Conservation (phyloP, 164 flowering plant species). For the Paratinospora sagittata region DNA sequence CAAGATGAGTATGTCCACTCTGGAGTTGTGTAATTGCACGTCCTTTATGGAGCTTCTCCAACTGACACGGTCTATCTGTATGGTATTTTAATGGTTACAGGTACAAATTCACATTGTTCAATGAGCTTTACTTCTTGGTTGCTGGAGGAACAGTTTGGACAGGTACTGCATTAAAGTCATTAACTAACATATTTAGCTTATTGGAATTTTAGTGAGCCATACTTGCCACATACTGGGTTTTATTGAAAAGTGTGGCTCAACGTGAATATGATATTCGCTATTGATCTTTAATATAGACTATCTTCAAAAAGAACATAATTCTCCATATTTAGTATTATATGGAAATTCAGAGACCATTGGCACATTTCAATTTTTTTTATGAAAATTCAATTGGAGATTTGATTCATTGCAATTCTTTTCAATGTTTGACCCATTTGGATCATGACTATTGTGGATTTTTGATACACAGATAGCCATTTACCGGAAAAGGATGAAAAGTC, state of each 20-base stretch:
- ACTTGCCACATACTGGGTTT: neutral
- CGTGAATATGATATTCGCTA: neutral
- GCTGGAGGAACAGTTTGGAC: slow-evolving; percentile 99
- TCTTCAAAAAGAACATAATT: neutral
- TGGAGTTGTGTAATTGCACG: neutral
- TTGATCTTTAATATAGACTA: neutral
- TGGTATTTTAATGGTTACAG: slow-evolving; percentile 37
- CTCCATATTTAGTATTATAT: neutral
- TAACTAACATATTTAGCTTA: slow-evolving; percentile 5
- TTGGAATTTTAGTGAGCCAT: neutral
- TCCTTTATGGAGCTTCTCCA: neutral
- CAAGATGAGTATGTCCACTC: neutral
- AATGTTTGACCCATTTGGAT: neutral
- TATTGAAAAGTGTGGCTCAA: neutral
- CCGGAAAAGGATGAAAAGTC: slow-evolving; percentile 22
- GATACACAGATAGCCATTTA: slow-evolving; percentile 57
- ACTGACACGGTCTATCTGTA: neutral
- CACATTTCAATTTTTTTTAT: neutral
- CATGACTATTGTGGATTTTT: neutral
- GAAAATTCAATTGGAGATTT: neutral
- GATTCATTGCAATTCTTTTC: slow-evolving; percentile 3
- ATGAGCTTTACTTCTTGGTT: slow-evolving; percentile 94
- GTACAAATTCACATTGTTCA: slow-evolving; percentile 97
- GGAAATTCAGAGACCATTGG: neutral
- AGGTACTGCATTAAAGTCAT: slow-evolving; percentile 38